These are phyloP conservation scores for Termitomyces sp. DNA, from an alignment of 768 basidiomycete genomes.

Conservation along the genomic window DNA sequence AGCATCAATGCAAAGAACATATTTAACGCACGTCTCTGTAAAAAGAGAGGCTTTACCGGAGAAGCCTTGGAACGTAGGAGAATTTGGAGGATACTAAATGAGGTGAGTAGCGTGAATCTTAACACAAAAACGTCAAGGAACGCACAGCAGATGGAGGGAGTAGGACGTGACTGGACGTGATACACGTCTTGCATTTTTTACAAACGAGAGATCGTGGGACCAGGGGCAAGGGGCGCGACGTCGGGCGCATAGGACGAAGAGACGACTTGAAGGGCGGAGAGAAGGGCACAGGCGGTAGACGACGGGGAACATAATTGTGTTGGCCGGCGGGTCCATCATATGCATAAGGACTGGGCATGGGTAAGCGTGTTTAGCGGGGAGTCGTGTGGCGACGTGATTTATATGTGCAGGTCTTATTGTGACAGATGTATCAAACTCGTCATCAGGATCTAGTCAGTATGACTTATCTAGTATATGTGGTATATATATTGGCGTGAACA, in stretches of 20 bases:
- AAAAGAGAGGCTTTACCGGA: slow-evolving; percentile 56
- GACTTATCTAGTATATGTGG: too few species aligned
- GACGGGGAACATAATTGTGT: slow-evolving; percentile 13
- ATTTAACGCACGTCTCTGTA: slow-evolving; percentile 42
- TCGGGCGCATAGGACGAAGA: slow-evolving; percentile 12
- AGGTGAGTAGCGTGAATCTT: background rate
- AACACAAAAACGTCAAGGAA: slow-evolving; percentile 3
- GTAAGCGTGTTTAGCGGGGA: slow-evolving; percentile 8
- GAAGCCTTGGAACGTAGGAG: slow-evolving; percentile 49
- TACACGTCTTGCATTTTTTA: slow-evolving; percentile 39
- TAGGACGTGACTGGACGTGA: slow-evolving; percentile 38
- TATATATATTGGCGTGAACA: background rate
- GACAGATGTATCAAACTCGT: slow-evolving; percentile 8
- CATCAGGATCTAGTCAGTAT: background rate
- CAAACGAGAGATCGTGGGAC: slow-evolving; percentile 42
- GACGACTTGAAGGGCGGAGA: slow-evolving; percentile 9
- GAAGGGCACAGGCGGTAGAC: slow-evolving; percentile 20
- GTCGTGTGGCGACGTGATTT: background rate
- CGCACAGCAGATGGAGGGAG: slow-evolving; percentile 37
- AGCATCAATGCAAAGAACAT: background rate
- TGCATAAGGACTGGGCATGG: slow-evolving; percentile 11
- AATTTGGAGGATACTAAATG: slow-evolving; percentile 36
- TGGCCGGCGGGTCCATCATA: slow-evolving; percentile 10
- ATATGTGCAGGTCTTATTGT: background rate
- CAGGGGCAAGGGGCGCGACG: slow-evolving; percentile 43